Conservation (phyloP, 2,329 filamentous ascomycete genomes). For the Colletotrichum kahawae region DNA sequence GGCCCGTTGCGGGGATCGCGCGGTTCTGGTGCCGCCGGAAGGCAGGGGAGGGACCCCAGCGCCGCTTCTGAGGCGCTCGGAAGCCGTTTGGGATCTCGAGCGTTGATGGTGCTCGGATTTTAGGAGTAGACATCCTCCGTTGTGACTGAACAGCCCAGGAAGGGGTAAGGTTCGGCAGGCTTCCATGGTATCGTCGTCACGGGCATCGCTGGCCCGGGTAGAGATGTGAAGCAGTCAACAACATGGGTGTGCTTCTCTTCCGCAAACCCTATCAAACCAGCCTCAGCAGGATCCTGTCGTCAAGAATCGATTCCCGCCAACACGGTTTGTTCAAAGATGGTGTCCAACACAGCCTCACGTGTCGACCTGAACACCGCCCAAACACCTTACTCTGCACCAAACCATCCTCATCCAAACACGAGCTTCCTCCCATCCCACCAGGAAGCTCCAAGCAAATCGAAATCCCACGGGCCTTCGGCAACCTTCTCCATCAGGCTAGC, state of each 20-base stretch:
- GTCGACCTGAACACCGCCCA: background rate
- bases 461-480: background rate
- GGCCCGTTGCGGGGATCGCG: background rate
- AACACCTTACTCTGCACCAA: background rate
- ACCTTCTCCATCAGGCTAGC: background rate
- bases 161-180: accelerated
- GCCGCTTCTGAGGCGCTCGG: background rate
- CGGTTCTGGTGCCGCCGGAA: background rate
- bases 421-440: background rate
- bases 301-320: background rate
- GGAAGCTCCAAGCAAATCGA: background rate
- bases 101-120: background rate
- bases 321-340: background rate
- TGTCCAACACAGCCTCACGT: background rate
- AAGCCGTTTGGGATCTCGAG: background rate
- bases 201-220: background rate
- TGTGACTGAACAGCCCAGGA: background rate
- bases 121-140: background rate
- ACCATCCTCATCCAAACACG: background rate
- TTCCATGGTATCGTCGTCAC: background rate
- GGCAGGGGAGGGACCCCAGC: background rate
- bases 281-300: background rate
- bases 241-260: background rate
- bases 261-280: background rate
- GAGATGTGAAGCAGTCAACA: background rate